Evolutionary conservation across 2,329 filamentous ascomycete genomes (phyloP), one percentile per base, ranked within the genome.

Genomic region (Paecilomyces niveus): DNA sequence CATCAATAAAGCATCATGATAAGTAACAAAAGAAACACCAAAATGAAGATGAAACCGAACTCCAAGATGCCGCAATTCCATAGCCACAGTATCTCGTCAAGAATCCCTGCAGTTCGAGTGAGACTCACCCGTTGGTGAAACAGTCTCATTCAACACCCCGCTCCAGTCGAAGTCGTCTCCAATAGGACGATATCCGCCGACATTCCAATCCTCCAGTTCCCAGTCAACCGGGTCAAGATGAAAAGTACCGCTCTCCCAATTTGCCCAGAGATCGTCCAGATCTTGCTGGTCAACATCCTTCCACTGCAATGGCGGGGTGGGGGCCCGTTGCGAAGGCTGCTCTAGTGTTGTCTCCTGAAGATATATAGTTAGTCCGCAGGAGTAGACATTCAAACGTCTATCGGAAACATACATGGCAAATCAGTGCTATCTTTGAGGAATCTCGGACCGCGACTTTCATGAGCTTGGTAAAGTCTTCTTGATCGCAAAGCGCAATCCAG

Each of bases 341-440:
- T 52, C 50, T 1, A 52, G 50, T 13, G 50, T 52, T 4, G 21
- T 52, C n/a, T 52, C 50, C 50, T 52, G 39, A 13, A 29, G 13
- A 29, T 29, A 52, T 52, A 24, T 52, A 24, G 21, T 52, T 29
- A 52, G 50, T 52, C 39, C 39, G 39, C 39, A 18, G 39, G 4
- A 18, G n/a, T 9, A 45, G 10, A 9, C 18, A 52, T 26, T 2
- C 21, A 8, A 52, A 2, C 50, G 8, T 24, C 22, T 7, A 52
- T 24, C 10, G 3, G 6, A 52, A n/a, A 29, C 58, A 29, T 61
- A 63, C 61, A 54, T 61, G 61, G 39, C 59, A 63, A 39, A 63
- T 53, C 33, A 57, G 50, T 45, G 57, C 57, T 8, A 55, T 39
- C 49, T 54, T 54, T 10, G 53, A 32, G 22, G 54, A 35, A 33